Evolutionary conservation across 2,329 filamentous ascomycete species (phyloP), one percentile per base, ranked within the genome.

Genomic region (Ophiostoma sp.): DNA sequence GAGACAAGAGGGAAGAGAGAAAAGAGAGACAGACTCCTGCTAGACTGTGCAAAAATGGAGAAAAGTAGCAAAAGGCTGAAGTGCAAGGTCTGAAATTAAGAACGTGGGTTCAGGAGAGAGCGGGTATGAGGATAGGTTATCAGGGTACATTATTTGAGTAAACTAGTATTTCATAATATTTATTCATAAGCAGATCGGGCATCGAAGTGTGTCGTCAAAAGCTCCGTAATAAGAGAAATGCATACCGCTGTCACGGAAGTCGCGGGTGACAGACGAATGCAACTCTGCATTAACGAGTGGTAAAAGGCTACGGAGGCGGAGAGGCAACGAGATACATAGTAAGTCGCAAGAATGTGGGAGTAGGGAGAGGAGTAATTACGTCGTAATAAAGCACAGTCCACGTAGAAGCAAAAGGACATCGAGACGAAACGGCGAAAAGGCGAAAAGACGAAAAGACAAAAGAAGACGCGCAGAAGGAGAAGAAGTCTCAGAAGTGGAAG

Each of bases 21-120:
- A 41, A 41, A 41, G 39, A n/a, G 54, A 57, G 54, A 57, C 31
- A 36, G 31, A n/a, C 27, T 62, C 10, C 27, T 33, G 23, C 52
- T 27, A 27, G 27, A 33, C n/a, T 23, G 27, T 15, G 33, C 57
- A 33, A 62, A 33, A 62, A 62, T 62, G 57, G 57, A 62, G 57
- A 62, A 62, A 65, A 65, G 62, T 65, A 65, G 33, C 62, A 65
- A 65, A 65, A 65, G 31, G 60, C 60, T 35, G 15, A 33, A 36
- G 20, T 39, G 62, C 62, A 36, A 65, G 35, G 62, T 35, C 52
- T 39, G 62, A 65, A 65, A 65, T 65, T 65, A 65, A 36, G 35
- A 65, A 27, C 62, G 57, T 62, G 62, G 62, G 33, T 65, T 65
- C 62, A 65, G 62, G 62, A 65, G 62, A 41, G 62, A 65, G 62